Evolutionary conservation across 306 rosid species (phyloP).

Genomic region (Vachellia collinsii): DNA sequence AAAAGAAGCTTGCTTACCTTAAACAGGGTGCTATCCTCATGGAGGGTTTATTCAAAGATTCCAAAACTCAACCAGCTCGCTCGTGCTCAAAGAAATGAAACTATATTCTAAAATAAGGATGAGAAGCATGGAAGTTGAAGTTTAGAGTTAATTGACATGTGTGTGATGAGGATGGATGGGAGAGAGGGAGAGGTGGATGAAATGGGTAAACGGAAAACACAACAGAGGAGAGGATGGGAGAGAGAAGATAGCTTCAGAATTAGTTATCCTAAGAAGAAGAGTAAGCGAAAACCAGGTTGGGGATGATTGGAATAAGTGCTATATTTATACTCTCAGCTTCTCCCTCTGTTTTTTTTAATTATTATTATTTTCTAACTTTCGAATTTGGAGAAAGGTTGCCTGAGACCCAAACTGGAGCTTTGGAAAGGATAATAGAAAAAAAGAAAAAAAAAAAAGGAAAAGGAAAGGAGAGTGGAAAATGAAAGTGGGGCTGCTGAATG

Average conservation of each 20-base stretch:
- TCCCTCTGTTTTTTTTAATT: neutral
- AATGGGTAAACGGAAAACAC: slow-evolving; percentile 10
- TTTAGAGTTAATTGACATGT: slow-evolving; percentile 34
- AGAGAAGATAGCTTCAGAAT: slow-evolving; percentile 36
- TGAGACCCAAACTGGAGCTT: neutral
- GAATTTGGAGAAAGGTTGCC: neutral
- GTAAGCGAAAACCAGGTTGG: slow-evolving; percentile 42
- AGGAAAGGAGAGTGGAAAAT: neutral
- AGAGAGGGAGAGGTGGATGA: neutral
- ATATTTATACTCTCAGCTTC: slow-evolving; percentile 61
- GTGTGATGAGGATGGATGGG: slow-evolving; percentile 26
- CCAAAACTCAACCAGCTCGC: slow-evolving; percentile 4
- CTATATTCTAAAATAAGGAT: slow-evolving; percentile 28
- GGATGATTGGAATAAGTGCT: slow-evolving; percentile 52
- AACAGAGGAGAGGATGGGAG: slow-evolving; percentile 24
- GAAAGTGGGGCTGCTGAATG: slow-evolving; percentile 9
- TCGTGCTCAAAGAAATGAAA: slow-evolving; percentile 19
- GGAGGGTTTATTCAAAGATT: neutral
- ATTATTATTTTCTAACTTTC: neutral
- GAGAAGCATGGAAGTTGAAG: neutral
- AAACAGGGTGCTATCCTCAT: slow-evolving; percentile 28
- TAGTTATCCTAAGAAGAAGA: slow-evolving; percentile 61
- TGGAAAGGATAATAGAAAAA: neutral
- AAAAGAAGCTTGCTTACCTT: slow-evolving; percentile 52
- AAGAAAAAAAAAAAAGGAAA: neutral